phyloP scores from a whole-genome alignment of 805 yeast species.

The Metschnikowia hibisci region DNA sequence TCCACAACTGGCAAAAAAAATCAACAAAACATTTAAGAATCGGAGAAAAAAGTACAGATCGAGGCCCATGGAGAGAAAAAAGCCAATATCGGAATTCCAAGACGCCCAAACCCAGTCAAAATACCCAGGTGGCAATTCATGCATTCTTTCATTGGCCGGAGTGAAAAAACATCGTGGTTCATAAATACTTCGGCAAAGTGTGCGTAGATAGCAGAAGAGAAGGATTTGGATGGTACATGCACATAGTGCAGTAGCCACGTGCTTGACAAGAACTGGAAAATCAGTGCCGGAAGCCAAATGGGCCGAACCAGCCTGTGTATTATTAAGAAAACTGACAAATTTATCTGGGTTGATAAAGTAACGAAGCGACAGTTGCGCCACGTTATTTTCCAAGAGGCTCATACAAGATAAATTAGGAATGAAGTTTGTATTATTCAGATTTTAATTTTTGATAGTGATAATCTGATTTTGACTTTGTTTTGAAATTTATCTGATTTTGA shows the following conservation, averaged over 20 bases:
- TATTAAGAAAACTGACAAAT: constrained; percentile 42
- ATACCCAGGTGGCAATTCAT: constrained; percentile 38
- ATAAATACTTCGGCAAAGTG: constrained; percentile 39
- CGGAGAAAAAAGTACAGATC: constrained; percentile 75
- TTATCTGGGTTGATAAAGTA: constrained; percentile 25
- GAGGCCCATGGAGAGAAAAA: constrained; percentile 53
- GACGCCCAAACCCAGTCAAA: constrained; percentile 55
- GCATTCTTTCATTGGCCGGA: constrained; percentile 36
- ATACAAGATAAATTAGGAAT: no score
- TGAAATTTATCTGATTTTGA: no score
- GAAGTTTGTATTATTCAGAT: no score
- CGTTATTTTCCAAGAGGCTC: not conserved
- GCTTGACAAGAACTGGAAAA: constrained; percentile 50
- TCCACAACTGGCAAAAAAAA: constrained; percentile 52
- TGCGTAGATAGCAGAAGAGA: constrained; percentile 34
- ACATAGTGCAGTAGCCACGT: constrained; percentile 50
- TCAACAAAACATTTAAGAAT: constrained; percentile 48
- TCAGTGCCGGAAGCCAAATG: constrained; percentile 58
- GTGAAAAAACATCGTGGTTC: constrained; percentile 51
- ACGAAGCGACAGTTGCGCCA: constrained; percentile 27
- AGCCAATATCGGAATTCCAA: constrained; percentile 35
- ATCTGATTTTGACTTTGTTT: no score
- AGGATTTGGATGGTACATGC: constrained; percentile 52
- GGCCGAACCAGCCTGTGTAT: constrained; percentile 56
- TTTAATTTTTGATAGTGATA: no score